These are phyloP conservation scores for Ambrosia trifida DNA, from an alignment of 129 eudicot species.

Conservation along the genomic window DNA sequence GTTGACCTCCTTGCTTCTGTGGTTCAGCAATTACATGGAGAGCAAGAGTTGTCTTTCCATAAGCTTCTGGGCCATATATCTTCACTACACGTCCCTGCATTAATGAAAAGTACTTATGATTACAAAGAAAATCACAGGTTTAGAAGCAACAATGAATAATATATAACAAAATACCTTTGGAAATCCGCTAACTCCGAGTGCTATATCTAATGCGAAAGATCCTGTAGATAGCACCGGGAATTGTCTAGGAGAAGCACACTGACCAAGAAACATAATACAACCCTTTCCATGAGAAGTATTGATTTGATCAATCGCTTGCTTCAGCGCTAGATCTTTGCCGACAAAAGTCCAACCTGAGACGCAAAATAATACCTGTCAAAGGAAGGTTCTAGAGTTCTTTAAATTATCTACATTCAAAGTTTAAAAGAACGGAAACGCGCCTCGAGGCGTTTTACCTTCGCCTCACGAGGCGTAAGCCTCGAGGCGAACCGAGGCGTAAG, in stretches of 20 bases:
- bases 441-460: too few species aligned
- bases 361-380: too few species aligned
- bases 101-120: background rate
- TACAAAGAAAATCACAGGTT: background rate
- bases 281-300: constrained; percentile 85
- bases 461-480: too few species aligned
- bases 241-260: constrained; percentile 47
- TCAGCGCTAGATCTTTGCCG: constrained; percentile 82
- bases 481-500: too few species aligned
- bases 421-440: too few species aligned
- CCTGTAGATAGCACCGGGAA: constrained; percentile 93
- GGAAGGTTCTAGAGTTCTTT: too few species aligned
- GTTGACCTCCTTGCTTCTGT: constrained; percentile 89
- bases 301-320: constrained; percentile 90
- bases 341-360: too few species aligned
- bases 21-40: constrained; percentile 95
- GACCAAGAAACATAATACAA: constrained; percentile 97
- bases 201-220: constrained; percentile 88
- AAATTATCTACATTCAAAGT: too few species aligned
- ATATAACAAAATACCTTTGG: constrained; percentile 71
- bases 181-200: constrained; percentile 82
- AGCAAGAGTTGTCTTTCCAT: constrained; percentile 96
- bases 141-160: constrained; percentile 1
- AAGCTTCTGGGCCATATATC: constrained; percentile 98
- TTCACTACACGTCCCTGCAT: constrained; percentile 95